A percentile compares a stretch with the other conserved stretches of the same genome.
phyloP scores from a whole-genome alignment of 1,284 basidiomycete species.

The Sphaerobolus stellatus region DNA sequence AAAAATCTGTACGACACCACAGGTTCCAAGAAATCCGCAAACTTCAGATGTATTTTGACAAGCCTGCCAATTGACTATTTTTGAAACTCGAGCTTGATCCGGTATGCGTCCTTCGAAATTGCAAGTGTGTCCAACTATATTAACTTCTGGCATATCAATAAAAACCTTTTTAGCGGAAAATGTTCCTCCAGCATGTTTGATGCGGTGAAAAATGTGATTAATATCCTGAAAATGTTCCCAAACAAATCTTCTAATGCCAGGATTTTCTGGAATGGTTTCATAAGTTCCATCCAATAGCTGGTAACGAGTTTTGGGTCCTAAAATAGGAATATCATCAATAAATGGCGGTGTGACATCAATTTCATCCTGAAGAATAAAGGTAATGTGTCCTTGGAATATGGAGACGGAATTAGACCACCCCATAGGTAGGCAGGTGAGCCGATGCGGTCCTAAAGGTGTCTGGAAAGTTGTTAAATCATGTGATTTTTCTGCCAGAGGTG shows the following conservation, averaged over 20 bases:
- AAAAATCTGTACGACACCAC: slow-evolving; percentile 30
- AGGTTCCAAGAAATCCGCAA: slow-evolving; percentile 28
- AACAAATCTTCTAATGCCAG: slow-evolving; percentile 33
- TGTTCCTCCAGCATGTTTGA: slow-evolving; percentile 20
- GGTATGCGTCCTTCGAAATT: slow-evolving; percentile 20
- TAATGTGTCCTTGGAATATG: slow-evolving; percentile 36
- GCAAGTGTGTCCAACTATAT: slow-evolving; percentile 22
- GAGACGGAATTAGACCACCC: slow-evolving; percentile 41
- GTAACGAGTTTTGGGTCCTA: slow-evolving; percentile 13
- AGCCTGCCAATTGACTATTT: slow-evolving; percentile 30
- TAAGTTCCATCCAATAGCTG: background rate
- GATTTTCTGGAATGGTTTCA: slow-evolving; percentile 22
- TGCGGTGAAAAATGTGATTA: slow-evolving; percentile 26
- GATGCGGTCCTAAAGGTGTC: slow-evolving; percentile 22
- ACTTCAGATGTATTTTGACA: slow-evolving; percentile 26
- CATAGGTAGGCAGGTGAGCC: slow-evolving; percentile 34
- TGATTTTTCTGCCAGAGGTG: slow-evolving; percentile 22
- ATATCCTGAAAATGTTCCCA: slow-evolving; percentile 35
- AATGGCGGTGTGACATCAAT: slow-evolving; percentile 34
- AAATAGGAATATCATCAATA: slow-evolving; percentile 15
- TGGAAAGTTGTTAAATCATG: slow-evolving; percentile 32
- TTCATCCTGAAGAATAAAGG: slow-evolving; percentile 34
- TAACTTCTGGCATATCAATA: slow-evolving; percentile 15
- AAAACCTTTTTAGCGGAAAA: slow-evolving; percentile 21
- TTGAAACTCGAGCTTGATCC: slow-evolving; percentile 20